Conservation (phyloP, 805 yeast species). For the Sporopachydermia lactativora region DNA sequence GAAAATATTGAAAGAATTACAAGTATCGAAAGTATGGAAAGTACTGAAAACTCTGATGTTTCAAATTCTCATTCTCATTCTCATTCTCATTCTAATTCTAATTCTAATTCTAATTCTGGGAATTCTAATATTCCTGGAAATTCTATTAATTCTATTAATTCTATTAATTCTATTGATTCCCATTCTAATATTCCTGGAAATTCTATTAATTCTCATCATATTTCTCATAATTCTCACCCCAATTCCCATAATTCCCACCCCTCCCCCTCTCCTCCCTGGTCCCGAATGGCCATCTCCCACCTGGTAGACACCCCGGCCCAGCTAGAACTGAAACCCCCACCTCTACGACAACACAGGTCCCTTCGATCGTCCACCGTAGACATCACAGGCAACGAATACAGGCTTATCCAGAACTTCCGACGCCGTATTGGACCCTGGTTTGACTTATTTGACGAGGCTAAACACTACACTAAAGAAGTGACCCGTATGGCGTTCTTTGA, state of each 20-base stretch:
- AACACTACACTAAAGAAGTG: slow-evolving; percentile 4
- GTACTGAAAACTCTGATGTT: neutral
- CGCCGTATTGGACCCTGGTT: slow-evolving; percentile 7
- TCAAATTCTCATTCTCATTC: neutral
- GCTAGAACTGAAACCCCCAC: neutral
- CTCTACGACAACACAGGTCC: neutral
- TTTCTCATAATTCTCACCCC: neutral
- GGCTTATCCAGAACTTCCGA: slow-evolving; percentile 5
- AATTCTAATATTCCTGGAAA: no score
- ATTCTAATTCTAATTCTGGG: no score
- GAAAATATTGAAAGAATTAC: neutral
- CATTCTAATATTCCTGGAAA: no score
- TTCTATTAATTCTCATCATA: no score
- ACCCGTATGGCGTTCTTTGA: slow-evolving; percentile 6
- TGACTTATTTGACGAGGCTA: slow-evolving; percentile 6
- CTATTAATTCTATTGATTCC: no score
- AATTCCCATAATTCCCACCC: neutral
- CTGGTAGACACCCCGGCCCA: neutral
- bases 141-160: no score
- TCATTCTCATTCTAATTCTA: no score
- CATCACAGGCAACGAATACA: slow-evolving; percentile 3
- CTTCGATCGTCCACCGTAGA: neutral
- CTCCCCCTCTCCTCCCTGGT: neutral
- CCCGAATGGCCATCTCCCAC: neutral
- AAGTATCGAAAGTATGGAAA: neutral